Evolutionary conservation across 2,329 filamentous ascomycete species (phyloP).

Genomic region (Byssoonygena ceratinophila): DNA sequence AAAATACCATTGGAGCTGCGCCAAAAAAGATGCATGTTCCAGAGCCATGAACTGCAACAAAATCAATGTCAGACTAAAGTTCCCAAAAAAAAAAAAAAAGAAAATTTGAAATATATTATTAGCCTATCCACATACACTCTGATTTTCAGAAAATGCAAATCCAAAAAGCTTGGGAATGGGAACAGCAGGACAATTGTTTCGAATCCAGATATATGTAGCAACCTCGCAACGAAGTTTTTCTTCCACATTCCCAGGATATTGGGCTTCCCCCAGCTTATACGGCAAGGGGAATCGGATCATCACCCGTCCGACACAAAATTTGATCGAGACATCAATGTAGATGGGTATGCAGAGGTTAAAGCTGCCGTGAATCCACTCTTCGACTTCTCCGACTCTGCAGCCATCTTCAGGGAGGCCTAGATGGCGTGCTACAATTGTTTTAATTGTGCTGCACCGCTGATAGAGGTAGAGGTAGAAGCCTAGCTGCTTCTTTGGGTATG

Average conservation of each 20-base stretch:
- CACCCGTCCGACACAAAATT: not conserved
- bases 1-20: constrained; percentile 1
- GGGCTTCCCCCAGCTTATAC: constrained; percentile 7
- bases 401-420: too few relatives aligned
- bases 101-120: too few relatives aligned
- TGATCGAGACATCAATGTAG: not conserved
- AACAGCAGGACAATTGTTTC: constrained; percentile 13
- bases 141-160: constrained; percentile 20
- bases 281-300: constrained; percentile 12
- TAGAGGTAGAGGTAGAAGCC: too few relatives aligned
- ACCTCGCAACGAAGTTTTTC: constrained; percentile 17
- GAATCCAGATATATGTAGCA: constrained; percentile 14
- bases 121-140: constrained; percentile 12
- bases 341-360: constrained; percentile 18
- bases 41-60: not conserved
- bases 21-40: not conserved
- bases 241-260: constrained; percentile 7
- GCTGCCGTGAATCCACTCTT: constrained; percentile 21
- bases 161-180: constrained; percentile 14
- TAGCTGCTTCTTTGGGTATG: too few relatives aligned
- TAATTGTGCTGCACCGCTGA: too few relatives aligned
- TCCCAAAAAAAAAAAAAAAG: too few relatives aligned
- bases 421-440: too few relatives aligned
- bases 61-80: not conserved
- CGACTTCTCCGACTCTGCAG: constrained; percentile 3